phyloP scores from a whole-genome alignment of 495 filamentous ascomycete species.

The Halenospora varia region DNA sequence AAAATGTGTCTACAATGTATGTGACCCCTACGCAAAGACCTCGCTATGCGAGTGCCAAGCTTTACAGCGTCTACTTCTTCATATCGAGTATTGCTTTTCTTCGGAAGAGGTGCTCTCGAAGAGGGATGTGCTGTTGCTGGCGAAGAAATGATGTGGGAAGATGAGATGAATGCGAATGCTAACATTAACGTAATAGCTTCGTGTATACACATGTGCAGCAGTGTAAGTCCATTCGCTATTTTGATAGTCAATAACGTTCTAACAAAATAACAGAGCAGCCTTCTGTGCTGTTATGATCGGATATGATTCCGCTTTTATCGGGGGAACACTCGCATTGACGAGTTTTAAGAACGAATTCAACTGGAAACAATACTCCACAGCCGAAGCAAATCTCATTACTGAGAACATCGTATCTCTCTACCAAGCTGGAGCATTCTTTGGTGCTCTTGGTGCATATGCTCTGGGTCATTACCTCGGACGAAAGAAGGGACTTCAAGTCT shows the following conservation, averaged over 20 bases:
- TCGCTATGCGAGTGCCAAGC: background rate
- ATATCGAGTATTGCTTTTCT: too few relatives aligned
- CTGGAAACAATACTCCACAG: conserved; percentile 37
- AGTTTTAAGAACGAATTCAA: conserved; percentile 45
- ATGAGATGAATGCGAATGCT: background rate
- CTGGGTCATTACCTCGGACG: conserved; percentile 55
- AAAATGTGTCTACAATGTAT: conserved; percentile 59
- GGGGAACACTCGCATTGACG: conserved; percentile 12
- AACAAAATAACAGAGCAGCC: conserved; percentile 34
- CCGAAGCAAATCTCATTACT: conserved; percentile 43
- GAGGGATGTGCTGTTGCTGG: too few relatives aligned
- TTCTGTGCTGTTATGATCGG: conserved; percentile 53
- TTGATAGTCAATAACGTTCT: background rate
- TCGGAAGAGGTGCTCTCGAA: too few relatives aligned
- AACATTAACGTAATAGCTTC: conserved; percentile 35
- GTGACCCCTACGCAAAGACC: background rate
- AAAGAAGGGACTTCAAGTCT: conserved; percentile 47
- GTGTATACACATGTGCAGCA: conserved; percentile 57
- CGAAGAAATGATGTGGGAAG: background rate
- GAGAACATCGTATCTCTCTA: conserved; percentile 68
- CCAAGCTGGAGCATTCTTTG: conserved; percentile 63
- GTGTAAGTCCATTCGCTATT: conserved; percentile 13
- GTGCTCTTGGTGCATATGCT: conserved; percentile 54
- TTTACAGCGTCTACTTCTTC: too few relatives aligned
- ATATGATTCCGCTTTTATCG: conserved; percentile 20